phyloP scores from a whole-genome alignment of 352 stramenopile species.

The Phytophthora sansomeana region DNA sequence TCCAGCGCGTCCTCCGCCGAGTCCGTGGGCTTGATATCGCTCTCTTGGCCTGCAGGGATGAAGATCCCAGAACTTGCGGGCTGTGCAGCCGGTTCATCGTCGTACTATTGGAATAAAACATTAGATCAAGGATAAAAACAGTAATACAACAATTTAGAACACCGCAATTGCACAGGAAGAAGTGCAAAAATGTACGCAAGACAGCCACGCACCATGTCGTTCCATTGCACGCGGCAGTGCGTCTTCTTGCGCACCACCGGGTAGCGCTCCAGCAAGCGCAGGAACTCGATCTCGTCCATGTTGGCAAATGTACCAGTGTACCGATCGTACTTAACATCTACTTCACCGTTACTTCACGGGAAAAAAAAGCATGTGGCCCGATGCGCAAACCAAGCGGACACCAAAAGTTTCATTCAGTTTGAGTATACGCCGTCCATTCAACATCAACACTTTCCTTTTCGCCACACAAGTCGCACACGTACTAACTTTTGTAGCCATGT shows the following conservation, averaged over 20 bases:
- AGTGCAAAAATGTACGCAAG: background rate
- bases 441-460: constrained; percentile 22
- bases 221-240: constrained; percentile 82
- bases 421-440: constrained; percentile 12
- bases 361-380: constrained; percentile 7
- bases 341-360: no score
- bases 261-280: constrained; percentile 72
- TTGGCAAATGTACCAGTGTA: no score
- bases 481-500: constrained; percentile 8
- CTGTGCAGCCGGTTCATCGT: constrained; percentile 22
- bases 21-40: constrained; percentile 47
- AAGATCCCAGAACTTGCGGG: constrained; percentile 36
- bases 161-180: background rate
- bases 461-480: background rate
- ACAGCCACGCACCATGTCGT: constrained; percentile 56
- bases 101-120: constrained; percentile 27
- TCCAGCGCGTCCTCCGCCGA: constrained; percentile 55
- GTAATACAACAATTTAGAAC: background rate
- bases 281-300: constrained; percentile 83
- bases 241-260: constrained; percentile 84
- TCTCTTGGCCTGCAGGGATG: constrained; percentile 29
- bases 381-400: constrained; percentile 6
- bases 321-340: no score
- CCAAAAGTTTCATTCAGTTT: constrained; percentile 4
- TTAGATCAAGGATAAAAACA: background rate